Base-by-base conservation (phyloP, 169 alveolate genomes). In the Cryptosporidium parvum region DNA sequence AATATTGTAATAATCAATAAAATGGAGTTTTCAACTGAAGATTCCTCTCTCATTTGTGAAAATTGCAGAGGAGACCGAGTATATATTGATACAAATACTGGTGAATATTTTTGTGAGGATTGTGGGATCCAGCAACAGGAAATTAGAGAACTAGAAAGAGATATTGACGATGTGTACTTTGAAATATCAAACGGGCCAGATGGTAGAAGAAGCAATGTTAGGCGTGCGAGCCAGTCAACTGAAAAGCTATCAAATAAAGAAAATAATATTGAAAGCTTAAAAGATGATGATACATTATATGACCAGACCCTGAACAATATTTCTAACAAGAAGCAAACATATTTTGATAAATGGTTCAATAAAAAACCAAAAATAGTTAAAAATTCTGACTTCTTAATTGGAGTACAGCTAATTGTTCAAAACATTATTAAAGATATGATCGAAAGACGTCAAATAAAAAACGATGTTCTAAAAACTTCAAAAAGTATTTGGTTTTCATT, bases 91-190 rank as follows among this genome's bases (percentile, higher is more conserved):
- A 35, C 89, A n/a, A 67, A 80, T 59, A 80, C 89, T 42, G 89
- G 89, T 44, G 89, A 80, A 80, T 80, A 80, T 53, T 80, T 39
- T 45, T 80, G 89, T 65, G 89, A 80, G 35, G 89, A 80, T 9
- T 80, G 89, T 33, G 89, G 89, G 9, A 80, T 80, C 44, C 89
- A 80, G 44, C 89, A 80, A n/a, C 89, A 80, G 42, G 89, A 80
- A 42, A 80, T 80, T 42, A 61, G 89, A 21, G 80, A 44, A 62
- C 52, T 80, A 14, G 89, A 80, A 18, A 39, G 89, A 65, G 89
- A 80, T 65, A 37, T 80, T 33, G 89, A 80, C 45, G 89, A 80
- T 80, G 52, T 80, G 1, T 80, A 80, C 51, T 80, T 80, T n/a
- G 89, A 67, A 39, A 45, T 23, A 23, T 62, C 80, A 44, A 44